phyloP scores from a whole-genome alignment of 2,329 filamentous ascomycete species.

The Penicillium paneum region DNA sequence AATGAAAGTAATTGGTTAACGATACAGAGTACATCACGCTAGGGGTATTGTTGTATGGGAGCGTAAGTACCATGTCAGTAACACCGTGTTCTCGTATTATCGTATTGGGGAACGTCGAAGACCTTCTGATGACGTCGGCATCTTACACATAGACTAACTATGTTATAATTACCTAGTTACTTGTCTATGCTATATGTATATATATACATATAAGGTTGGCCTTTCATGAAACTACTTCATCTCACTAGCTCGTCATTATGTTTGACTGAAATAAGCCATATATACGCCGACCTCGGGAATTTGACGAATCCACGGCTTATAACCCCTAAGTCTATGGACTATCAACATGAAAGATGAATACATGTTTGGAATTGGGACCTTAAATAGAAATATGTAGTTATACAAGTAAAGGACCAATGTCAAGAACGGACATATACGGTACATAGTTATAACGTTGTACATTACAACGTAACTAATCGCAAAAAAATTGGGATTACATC shows the following conservation, averaged over 20 bases:
- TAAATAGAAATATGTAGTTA: not conserved
- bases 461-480: not conserved
- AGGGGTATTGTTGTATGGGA: not conserved
- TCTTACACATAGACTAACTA: not conserved
- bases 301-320: not conserved
- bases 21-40: slow-evolving; percentile 1
- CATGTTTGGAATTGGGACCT: not conserved
- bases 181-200: no score
- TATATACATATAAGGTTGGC: not conserved
- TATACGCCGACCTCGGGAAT: not conserved
- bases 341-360: not conserved
- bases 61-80: not conserved
- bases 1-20: not conserved
- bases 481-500: not conserved
- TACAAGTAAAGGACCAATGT: not conserved
- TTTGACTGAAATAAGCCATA: not conserved
- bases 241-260: not conserved
- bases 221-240: not conserved
- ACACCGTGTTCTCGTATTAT: not conserved
- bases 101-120: not conserved
- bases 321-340: not conserved
- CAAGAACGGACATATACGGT: not conserved
- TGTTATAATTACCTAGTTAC: no score
- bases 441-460: not conserved
- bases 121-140: not conserved